Base-by-base conservation (phyloP, 345 rosid species). In the Dovyalis caffra region DNA sequence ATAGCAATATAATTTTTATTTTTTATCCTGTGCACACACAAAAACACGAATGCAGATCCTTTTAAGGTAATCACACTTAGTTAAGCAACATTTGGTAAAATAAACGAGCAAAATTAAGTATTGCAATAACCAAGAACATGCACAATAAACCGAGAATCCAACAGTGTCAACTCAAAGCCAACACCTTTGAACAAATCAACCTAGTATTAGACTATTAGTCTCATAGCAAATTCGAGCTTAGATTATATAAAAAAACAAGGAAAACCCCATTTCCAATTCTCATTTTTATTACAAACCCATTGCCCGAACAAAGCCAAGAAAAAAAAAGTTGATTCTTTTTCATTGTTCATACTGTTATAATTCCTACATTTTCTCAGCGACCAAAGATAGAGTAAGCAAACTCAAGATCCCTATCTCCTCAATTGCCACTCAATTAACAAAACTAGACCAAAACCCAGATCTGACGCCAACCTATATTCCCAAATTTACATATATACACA, bases 391-490 rank as follows among this genome's bases (percentile, higher is more conserved):
- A 21, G 20, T 51, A 51, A 51, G 20, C 9, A 31, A 31, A 28
- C 34, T 35, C 40, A 72, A 75, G 31, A 60, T 60, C 72, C 69
- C 45, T 25, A 35, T 21, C 45, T 66, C 38, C 14, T 4, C 60
- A 20, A 32, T 28, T 3, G 15, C 26, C 32, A 70, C 28, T 31
- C 23, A 26, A 16, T 2, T 64, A 70, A 21, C 25, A 15, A 28
- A 51, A 72, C 5, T 34, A 29, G 15, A 51, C 25, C 28, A 45
- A 73, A 31, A 43, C 56, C 67, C 73, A 75, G 76, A 76, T 80
- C 77, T 62, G 34, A 62, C 33, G 25, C 63, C 49, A 35, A 58
- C 23, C 71, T 61, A 51, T 0, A 33, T 45, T 21, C 40, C 21
- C 5, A 68, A n/a, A 66, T 3, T 11, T 10, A 65, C 3, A 21